Conservation (phyloP, 345 rosid species). For the Hibiscus mutabilis region DNA sequence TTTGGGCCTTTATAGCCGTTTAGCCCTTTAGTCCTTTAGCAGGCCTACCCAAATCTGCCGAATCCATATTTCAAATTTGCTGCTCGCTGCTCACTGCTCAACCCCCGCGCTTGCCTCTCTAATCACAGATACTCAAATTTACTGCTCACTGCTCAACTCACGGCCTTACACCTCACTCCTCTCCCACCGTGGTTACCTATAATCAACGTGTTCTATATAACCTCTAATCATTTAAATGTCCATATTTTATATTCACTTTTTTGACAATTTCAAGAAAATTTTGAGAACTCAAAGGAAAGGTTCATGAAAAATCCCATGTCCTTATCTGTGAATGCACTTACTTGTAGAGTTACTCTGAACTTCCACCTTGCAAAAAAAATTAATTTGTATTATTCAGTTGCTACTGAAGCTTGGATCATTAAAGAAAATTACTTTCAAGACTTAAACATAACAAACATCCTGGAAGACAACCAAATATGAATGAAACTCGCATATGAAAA, state of each 20-base stretch:
- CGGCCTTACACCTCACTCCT: no score
- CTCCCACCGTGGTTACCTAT: constrained; percentile 93
- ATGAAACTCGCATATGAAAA: background rate
- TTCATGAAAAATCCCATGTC: background rate
- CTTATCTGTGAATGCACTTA: constrained; percentile 94
- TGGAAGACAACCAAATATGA: background rate
- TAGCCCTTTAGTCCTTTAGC: no score
- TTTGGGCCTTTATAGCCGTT: no score
- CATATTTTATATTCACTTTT: background rate
- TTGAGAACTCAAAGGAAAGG: background rate
- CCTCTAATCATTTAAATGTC: background rate
- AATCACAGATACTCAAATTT: no score
- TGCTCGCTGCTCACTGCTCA: no score
- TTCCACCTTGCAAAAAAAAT: constrained; percentile 58
- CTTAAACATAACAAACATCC: background rate
- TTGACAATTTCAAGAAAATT: background rate
- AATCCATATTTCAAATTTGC: no score
- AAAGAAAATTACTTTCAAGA: background rate
- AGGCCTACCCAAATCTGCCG: no score
- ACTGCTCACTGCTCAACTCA: no score
- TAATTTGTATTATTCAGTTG: background rate
- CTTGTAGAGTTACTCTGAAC: constrained; percentile 68
- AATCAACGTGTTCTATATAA: constrained; percentile 12
- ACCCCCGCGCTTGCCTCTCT: no score
- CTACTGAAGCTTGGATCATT: background rate